A percentile compares a stretch with the other conserved stretches of the same genome.
Evolutionary conservation across 2,329 filamentous ascomycete genomes (phyloP).

Genomic region (Bimuria novae-zelandiae): DNA sequence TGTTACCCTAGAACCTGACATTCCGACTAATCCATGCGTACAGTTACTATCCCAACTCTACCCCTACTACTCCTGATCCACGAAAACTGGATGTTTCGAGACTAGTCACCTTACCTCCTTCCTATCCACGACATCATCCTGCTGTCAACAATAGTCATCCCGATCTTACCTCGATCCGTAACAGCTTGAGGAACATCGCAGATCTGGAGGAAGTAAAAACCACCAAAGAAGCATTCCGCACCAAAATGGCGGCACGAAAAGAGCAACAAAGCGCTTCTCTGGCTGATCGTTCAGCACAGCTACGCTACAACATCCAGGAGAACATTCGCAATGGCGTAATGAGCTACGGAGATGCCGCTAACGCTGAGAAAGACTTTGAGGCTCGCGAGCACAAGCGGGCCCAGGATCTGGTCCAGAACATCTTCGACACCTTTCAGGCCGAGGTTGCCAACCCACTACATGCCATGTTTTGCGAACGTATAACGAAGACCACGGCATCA

Average conservation of each 20-base stretch:
- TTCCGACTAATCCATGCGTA: no score
- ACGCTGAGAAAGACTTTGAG: constrained; percentile 76
- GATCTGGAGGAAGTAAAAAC: constrained; percentile 73
- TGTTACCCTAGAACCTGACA: background rate
- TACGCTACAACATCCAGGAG: constrained; percentile 75
- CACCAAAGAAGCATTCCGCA: constrained; percentile 63
- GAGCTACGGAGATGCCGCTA: constrained; percentile 79
- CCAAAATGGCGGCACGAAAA: constrained; percentile 59
- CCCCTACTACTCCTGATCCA: constrained; percentile 54
- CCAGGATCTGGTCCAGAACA: constrained; percentile 74
- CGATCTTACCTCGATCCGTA: constrained; percentile 77
- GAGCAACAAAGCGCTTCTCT: constrained; percentile 57
- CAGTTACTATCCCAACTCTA: constrained; percentile 37
- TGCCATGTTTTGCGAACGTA: constrained; percentile 75
- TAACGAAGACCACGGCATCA: constrained; percentile 73
- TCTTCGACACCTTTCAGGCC: constrained; percentile 84
- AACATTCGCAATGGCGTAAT: constrained; percentile 80
- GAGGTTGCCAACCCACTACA: constrained; percentile 84
- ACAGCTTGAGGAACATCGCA: constrained; percentile 72
- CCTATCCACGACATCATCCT: constrained; percentile 91
- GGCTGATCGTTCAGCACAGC: constrained; percentile 66
- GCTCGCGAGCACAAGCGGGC: constrained; percentile 70
- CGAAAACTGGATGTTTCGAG: constrained; percentile 82
- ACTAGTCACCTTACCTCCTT: constrained; percentile 88
- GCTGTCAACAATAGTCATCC: constrained; percentile 97